Evolutionary conservation across 2,329 filamentous ascomycete species (phyloP).

Genomic region (Dothideomycetes sp.): DNA sequence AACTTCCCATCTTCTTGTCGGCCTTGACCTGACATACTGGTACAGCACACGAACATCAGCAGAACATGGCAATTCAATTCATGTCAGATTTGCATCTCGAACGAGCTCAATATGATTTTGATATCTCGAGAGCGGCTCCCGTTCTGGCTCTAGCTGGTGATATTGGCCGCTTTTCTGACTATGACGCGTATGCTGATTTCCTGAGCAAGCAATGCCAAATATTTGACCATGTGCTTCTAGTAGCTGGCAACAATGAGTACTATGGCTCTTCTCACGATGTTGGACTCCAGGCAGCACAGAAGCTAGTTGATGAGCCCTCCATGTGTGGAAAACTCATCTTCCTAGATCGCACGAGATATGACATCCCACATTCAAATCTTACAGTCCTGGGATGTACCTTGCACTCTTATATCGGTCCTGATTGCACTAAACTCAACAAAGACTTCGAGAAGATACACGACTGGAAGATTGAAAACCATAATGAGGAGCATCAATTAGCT

Average conservation of each 20-base stretch:
- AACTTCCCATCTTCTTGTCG: too few relatives aligned
- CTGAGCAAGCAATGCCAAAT: slow-evolving; percentile 33
- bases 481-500: slow-evolving; percentile 38
- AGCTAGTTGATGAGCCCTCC: slow-evolving; percentile 31
- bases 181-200: slow-evolving; percentile 38
- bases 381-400: slow-evolving; percentile 49
- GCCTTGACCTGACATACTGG: too few relatives aligned
- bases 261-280: slow-evolving; percentile 35
- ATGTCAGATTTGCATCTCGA: slow-evolving; percentile 47
- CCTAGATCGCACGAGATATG: slow-evolving; percentile 31
- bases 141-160: slow-evolving; percentile 43
- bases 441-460: slow-evolving; percentile 45
- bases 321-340: slow-evolving; percentile 34
- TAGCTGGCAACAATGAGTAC: slow-evolving; percentile 49
- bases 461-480: slow-evolving; percentile 44
- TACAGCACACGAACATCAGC: background rate
- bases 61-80: slow-evolving; percentile 27
- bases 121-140: slow-evolving; percentile 29
- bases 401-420: slow-evolving; percentile 40
- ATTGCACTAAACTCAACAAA: slow-evolving; percentile 29
- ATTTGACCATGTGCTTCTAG: slow-evolving; percentile 39
- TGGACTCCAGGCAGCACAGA: slow-evolving; percentile 31
- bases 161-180: slow-evolving; percentile 42
- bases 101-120: slow-evolving; percentile 29
- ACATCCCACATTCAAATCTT: slow-evolving; percentile 29